phyloP scores from a whole-genome alignment of 1,284 basidiomycete species.

The Naganishia albida region DNA sequence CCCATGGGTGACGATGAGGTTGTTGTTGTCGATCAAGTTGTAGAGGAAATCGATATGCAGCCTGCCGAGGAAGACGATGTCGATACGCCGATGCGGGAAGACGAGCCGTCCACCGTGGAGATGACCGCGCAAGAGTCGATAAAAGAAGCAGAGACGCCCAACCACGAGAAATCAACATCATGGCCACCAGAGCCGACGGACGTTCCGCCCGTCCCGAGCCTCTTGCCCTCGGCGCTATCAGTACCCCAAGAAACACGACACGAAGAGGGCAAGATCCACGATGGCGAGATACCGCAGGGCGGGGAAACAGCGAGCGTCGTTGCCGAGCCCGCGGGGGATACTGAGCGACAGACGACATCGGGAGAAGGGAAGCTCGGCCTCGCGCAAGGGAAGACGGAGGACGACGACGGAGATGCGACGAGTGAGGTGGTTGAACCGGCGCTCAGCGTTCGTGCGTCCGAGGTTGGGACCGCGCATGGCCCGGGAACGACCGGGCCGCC shows the following conservation, averaged over 20 bases:
- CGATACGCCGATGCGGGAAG: slow-evolving; percentile 23
- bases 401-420: slow-evolving; percentile 2
- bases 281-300: background rate
- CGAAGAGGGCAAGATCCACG: slow-evolving; percentile 23
- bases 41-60: slow-evolving; percentile 24
- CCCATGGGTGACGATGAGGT: slow-evolving; percentile 20
- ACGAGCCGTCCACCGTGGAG: background rate
- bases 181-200: slow-evolving; percentile 33
- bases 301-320: slow-evolving; percentile 2
- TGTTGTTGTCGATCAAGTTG: slow-evolving; percentile 1
- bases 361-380: no score
- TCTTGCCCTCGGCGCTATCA: slow-evolving; percentile 22
- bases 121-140: background rate
- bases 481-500: background rate
- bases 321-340: slow-evolving; percentile 7
- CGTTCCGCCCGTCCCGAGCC: slow-evolving; percentile 30
- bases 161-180: background rate
- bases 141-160: background rate
- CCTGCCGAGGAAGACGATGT: slow-evolving; percentile 20
- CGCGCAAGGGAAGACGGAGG: background rate
- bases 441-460: slow-evolving; percentile 3
- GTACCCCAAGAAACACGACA: slow-evolving; percentile 17
- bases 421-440: slow-evolving; percentile 10
- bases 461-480: background rate
- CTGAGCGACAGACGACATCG: background rate